phyloP scores from a whole-genome alignment of 164 flowering plant species.

The Echeveria elegans region DNA sequence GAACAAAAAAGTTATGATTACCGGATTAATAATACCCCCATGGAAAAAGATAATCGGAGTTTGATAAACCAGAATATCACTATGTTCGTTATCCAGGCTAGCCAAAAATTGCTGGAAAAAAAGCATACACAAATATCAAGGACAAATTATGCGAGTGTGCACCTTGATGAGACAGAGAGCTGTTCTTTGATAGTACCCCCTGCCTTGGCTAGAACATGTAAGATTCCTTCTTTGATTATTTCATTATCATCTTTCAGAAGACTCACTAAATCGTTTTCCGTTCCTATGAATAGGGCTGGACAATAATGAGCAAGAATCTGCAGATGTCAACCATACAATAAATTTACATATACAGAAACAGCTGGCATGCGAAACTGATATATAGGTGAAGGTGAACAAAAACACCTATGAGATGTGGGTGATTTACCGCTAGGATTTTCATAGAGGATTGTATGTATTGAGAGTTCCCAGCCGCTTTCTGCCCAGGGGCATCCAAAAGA shows the following conservation, averaged over 20 bases:
- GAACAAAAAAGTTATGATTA: slow-evolving; percentile 1
- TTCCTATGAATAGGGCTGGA: slow-evolving; percentile 60
- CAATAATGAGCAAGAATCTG: slow-evolving; percentile 79
- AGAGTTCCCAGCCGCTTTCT: slow-evolving; percentile 49
- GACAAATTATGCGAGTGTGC: no score
- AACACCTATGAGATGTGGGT: not conserved
- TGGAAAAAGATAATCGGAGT: not conserved
- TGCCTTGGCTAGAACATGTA: slow-evolving; percentile 85
- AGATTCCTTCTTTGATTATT: slow-evolving; percentile 70
- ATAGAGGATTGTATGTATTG: slow-evolving; percentile 51
- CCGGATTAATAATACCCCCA: not conserved
- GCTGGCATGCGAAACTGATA: not conserved
- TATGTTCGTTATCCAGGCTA: slow-evolving; percentile 10
- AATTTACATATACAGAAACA: not conserved
- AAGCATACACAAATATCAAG: no score
- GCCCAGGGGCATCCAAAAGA: slow-evolving; percentile 40
- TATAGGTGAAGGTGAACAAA: no score
- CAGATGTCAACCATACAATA: slow-evolving; percentile 7
- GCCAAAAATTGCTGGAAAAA: not conserved
- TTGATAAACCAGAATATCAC: not conserved
- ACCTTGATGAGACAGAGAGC: slow-evolving; percentile 72
- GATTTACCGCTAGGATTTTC: slow-evolving; percentile 71
- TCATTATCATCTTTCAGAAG: slow-evolving; percentile 90
- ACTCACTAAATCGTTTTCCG: slow-evolving; percentile 61
- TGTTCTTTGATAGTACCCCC: slow-evolving; percentile 91